Evolutionary conservation across 169 alveolate species (phyloP).

Genomic region (Cryptosporidium parvum): DNA sequence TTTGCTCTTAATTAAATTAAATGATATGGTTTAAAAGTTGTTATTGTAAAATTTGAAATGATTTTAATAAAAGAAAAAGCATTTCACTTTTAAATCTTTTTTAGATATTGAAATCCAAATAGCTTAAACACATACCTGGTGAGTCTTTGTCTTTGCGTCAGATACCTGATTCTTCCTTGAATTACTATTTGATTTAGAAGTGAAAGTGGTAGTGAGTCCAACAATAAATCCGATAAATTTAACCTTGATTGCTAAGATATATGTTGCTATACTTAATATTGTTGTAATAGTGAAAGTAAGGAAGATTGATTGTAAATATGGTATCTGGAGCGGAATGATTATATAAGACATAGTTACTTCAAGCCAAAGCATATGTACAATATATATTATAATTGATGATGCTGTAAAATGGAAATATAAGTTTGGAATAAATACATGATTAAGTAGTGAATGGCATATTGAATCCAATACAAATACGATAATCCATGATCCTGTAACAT

Average conservation of each 20-base stretch:
- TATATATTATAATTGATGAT: slow-evolving; percentile 54
- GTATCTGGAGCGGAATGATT: slow-evolving; percentile 43
- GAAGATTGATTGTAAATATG: slow-evolving; percentile 36
- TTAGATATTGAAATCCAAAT: background rate
- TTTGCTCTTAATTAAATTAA: too few species aligned
- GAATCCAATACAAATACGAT: slow-evolving; percentile 40
- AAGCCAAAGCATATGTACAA: slow-evolving; percentile 68
- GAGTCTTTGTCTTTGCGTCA: background rate
- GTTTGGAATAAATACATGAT: slow-evolving; percentile 14
- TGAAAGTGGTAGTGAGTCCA: slow-evolving; percentile 40
- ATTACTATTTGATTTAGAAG: slow-evolving; percentile 9
- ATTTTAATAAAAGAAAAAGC: background rate
- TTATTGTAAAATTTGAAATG: background rate
- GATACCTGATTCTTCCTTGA: background rate
- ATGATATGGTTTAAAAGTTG: too few species aligned
- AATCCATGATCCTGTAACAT: slow-evolving; percentile 68
- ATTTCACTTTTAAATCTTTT: background rate
- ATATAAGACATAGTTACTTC: slow-evolving; percentile 32
- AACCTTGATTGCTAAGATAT: slow-evolving; percentile 24
- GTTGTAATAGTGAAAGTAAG: slow-evolving; percentile 17
- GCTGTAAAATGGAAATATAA: slow-evolving; percentile 58
- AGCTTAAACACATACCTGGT: slow-evolving; percentile 30
- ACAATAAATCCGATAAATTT: slow-evolving; percentile 30
- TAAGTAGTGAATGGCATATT: slow-evolving; percentile 31
- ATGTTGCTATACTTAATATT: slow-evolving; percentile 5